Evolutionary conservation across 495 filamentous ascomycete species (phyloP).

Genomic region (Tuber magnatum): DNA sequence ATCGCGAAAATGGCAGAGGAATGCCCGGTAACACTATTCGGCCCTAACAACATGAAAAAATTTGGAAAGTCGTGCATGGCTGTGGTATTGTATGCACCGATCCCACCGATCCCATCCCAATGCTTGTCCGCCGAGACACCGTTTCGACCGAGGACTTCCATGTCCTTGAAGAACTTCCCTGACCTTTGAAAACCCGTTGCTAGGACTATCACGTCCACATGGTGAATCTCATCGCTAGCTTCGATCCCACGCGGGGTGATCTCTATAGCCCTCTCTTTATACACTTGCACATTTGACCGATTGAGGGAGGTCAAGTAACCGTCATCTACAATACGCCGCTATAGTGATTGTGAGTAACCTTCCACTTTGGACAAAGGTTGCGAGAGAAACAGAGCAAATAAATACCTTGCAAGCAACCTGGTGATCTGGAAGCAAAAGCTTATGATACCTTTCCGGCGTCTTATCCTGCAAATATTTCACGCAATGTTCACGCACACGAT

Average conservation of each 20-base stretch:
- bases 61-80: constrained; percentile 63
- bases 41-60: constrained; percentile 61
- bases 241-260: constrained; percentile 37
- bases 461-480: constrained; percentile 47
- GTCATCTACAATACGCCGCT: constrained; percentile 50
- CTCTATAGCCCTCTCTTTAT: constrained; percentile 42
- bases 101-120: constrained; percentile 51
- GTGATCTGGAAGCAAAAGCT: constrained; percentile 35
- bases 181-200: constrained; percentile 53
- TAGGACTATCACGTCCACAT: constrained; percentile 54
- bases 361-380: neutral
- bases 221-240: constrained; percentile 42
- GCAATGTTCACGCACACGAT: constrained; percentile 42
- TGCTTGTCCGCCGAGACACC: constrained; percentile 49
- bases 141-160: constrained; percentile 44
- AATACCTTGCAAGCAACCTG: constrained; percentile 44
- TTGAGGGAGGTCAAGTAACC: constrained; percentile 53
- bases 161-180: constrained; percentile 43
- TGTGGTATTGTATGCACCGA: constrained; percentile 58
- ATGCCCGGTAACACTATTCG: constrained; percentile 60
- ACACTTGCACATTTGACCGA: constrained; percentile 52
- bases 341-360: neutral
- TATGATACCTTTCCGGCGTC: constrained; percentile 55
- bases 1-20: constrained; percentile 53
- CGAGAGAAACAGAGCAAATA: constrained; percentile 48